Evolutionary conservation across 495 filamentous ascomycete genomes (phyloP).

Genomic region (Penicillium lagena): DNA sequence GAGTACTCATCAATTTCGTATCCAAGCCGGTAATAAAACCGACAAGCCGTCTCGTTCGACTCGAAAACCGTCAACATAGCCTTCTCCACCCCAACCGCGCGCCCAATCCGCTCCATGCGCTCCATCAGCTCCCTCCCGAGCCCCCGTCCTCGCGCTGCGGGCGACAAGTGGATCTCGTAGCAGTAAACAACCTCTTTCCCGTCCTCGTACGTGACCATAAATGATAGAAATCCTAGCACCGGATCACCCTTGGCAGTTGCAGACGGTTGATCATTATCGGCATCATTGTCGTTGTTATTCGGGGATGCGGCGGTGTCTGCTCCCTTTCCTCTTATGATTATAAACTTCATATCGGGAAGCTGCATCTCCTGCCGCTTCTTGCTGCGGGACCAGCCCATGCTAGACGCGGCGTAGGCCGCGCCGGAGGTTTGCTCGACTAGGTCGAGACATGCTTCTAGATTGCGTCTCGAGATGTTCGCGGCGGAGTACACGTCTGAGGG

Average conservation of each 20-base stretch:
- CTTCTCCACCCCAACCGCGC: slow-evolving; percentile 50
- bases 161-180: slow-evolving; percentile 78
- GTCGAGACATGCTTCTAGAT: slow-evolving; percentile 61
- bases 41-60: slow-evolving; percentile 51
- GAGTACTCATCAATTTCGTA: slow-evolving; percentile 63
- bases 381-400: slow-evolving; percentile 59
- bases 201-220: slow-evolving; percentile 80
- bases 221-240: slow-evolving; percentile 64
- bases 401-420: slow-evolving; percentile 57
- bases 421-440: slow-evolving; percentile 67
- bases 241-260: background rate
- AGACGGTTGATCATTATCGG: background rate
- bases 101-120: slow-evolving; percentile 36
- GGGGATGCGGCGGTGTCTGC: background rate
- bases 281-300: background rate
- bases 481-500: slow-evolving; percentile 37
- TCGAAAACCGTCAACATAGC: slow-evolving; percentile 82
- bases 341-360: slow-evolving; percentile 61
- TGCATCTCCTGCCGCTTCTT: slow-evolving; percentile 73
- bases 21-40: slow-evolving; percentile 64
- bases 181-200: slow-evolving; percentile 70
- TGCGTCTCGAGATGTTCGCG: slow-evolving; percentile 35
- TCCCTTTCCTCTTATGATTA: slow-evolving; percentile 44
- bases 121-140: slow-evolving; percentile 35
- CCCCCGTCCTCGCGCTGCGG: slow-evolving; percentile 41